Conservation (phyloP, 129 eudicot species). For the Dittrichia graveolens region DNA sequence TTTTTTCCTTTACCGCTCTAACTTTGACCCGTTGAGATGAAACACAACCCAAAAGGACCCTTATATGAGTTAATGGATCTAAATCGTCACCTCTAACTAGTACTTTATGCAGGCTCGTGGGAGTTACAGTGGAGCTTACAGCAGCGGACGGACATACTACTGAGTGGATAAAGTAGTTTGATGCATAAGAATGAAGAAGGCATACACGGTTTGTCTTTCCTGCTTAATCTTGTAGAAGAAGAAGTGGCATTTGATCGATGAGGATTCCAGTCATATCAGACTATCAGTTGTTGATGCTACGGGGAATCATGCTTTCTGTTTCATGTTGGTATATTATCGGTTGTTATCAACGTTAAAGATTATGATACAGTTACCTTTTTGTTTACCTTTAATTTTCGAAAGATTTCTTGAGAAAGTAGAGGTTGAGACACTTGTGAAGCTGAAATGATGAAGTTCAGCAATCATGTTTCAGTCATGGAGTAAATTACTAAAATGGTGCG, state of each 20-base stretch:
- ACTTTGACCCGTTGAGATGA: not conserved
- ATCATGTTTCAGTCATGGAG: too few relatives aligned
- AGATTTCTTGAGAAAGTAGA: too few relatives aligned
- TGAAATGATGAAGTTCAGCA: not conserved
- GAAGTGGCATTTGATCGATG: not conserved
- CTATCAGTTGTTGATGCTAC: not conserved
- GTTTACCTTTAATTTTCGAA: not conserved
- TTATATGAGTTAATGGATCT: not conserved
- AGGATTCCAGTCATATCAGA: not conserved
- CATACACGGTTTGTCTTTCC: not conserved
- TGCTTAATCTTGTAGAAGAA: not conserved
- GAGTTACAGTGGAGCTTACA: constrained; percentile 30
- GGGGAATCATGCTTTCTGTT: not conserved
- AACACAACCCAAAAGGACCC: not conserved
- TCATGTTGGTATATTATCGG: not conserved
- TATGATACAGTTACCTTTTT: not conserved
- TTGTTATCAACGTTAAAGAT: not conserved
- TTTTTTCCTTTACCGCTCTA: not conserved
- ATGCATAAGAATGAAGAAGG: constrained; percentile 24
- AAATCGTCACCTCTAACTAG: not conserved
- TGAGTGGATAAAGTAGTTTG: not conserved
- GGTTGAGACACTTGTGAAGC: not conserved
- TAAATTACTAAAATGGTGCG: too few relatives aligned
- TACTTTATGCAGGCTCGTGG: constrained; percentile 31
- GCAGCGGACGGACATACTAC: constrained; percentile 26